A percentile compares a stretch with the other conserved stretches of the same genome.
phyloP scores from a whole-genome alignment of 2,329 filamentous ascomycete species.

The Aspergillus oerlinghausenensis region DNA sequence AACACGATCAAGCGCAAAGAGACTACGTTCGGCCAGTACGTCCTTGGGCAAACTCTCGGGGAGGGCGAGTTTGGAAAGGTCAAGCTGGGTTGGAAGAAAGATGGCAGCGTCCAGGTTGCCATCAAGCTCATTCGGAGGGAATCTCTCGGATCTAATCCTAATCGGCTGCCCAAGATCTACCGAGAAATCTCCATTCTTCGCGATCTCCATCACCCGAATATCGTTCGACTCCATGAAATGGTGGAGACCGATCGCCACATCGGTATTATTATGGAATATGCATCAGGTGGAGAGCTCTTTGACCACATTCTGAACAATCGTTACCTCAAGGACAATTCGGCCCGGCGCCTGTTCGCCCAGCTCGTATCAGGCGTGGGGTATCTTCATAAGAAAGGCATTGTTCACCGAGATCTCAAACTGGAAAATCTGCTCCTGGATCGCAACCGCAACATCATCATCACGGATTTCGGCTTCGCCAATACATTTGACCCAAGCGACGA shows the following conservation, averaged over 20 bases:
- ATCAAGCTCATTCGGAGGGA: constrained; percentile 97
- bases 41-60: constrained; percentile 89
- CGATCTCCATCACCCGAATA: constrained; percentile 89
- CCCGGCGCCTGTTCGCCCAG: constrained; percentile 87
- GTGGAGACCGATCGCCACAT: constrained; percentile 96
- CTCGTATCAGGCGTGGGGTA: constrained; percentile 95
- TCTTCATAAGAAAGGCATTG: constrained; percentile 96
- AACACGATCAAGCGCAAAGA: constrained; percentile 66
- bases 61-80: constrained; percentile 99
- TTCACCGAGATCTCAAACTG: constrained; percentile 92
- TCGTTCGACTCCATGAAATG: constrained; percentile 96
- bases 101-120: constrained; percentile 88
- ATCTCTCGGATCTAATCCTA: constrained; percentile 80
- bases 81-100: constrained; percentile 96
- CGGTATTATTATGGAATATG: constrained; percentile 97
- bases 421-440: constrained; percentile 93
- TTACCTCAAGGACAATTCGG: constrained; percentile 90
- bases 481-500: constrained; percentile 90
- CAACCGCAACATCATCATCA: constrained; percentile 99
- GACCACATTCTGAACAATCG: constrained; percentile 97
- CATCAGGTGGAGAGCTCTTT: constrained; percentile 94
- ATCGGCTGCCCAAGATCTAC: constrained; percentile 90
- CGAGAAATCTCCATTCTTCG: constrained; percentile 90
- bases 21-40: constrained; percentile 91
- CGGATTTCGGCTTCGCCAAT: constrained; percentile 98